Evolutionary conservation across 2,329 filamentous ascomycete species (phyloP), one percentile per base, ranked within the genome.

Genomic region (Gaeumannomyces sp.): DNA sequence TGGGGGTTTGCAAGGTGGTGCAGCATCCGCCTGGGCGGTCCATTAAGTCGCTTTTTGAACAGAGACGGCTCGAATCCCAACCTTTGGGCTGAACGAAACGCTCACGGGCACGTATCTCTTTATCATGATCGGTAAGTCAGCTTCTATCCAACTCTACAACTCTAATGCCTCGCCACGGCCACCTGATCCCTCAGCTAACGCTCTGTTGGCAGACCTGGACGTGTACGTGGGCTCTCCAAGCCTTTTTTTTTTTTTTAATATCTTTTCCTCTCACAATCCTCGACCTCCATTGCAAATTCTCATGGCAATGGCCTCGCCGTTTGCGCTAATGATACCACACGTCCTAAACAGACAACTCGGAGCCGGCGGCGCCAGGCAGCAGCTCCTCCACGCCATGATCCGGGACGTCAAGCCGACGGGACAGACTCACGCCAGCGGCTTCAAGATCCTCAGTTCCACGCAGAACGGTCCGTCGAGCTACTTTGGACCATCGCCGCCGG

Each of bases 401-500:
- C 65, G 67, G 4, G 71, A 71, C 65, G 71, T 70, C 69, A 71
- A 70, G 33, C 35, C 69, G 7, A 64, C 59, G 38, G 67, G 65
- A 11, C 53, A 65, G 33, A 58, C 53, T 38, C 64, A 64, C 27
- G 38, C 60, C 53, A 60, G 58, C 60, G 68, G 66, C 56, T 65
- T 68, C 59, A 65, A 68, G 57, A 64, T 65, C 22, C 68, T 73
- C 16, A 64, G 68, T 0, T 68, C 71, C 1, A 63, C 70, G 1
- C 65, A 69, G 33, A 68, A 66, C 2, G 69, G 69, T 0, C 70
- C 69, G 2, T 65, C 71, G 11, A 56, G 68, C 2, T 73, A 73
- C 66, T 67, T 69, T n/a, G 71, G 69, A 2, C 76, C 76, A 0
- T 70, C 70, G 8, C 76, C 76, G 1, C 73, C 71, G 19, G 70